Conservation (phyloP, 1,284 basidiomycete genomes). For the Schizophyllum amplum region DNA sequence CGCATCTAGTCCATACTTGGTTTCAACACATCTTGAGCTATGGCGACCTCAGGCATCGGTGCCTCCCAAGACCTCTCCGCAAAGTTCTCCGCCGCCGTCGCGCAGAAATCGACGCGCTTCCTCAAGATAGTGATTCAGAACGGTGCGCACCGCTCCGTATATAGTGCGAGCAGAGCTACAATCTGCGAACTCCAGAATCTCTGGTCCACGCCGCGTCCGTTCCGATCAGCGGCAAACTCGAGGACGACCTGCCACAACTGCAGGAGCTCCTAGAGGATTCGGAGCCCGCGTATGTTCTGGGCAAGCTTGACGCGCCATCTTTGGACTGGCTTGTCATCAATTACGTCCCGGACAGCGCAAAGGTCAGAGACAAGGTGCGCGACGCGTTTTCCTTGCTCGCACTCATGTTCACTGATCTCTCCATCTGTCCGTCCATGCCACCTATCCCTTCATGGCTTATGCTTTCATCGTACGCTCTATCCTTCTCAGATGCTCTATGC, state of each 20-base stretch:
- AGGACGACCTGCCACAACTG: background rate
- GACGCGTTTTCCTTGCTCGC: background rate
- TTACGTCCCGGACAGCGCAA: conserved; percentile 71
- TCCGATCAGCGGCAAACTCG: conserved; percentile 27
- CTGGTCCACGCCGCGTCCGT: conserved; percentile 51
- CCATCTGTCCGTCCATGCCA: background rate
- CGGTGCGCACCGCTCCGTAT: conserved; percentile 35
- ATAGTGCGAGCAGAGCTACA: conserved; percentile 10
- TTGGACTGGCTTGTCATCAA: conserved; percentile 63
- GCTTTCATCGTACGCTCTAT: conserved; percentile 1
- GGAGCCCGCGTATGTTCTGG: conserved; percentile 66
- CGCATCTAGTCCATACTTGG: background rate
- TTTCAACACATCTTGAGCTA: conserved; percentile 22
- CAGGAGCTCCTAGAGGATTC: conserved; percentile 42
- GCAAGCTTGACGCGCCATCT: conserved; percentile 48
- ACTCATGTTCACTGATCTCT: background rate
- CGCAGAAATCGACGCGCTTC: conserved; percentile 47
- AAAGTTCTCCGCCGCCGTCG: conserved; percentile 49
- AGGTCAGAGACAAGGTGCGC: conserved; percentile 67
- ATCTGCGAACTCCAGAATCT: conserved; percentile 39
- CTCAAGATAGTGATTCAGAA: conserved; percentile 68
- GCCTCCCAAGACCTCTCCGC: conserved; percentile 43
- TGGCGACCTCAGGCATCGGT: conserved; percentile 63
- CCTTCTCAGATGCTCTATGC: conserved; percentile 83
- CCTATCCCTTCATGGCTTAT: background rate